Evolutionary conservation across 2,329 filamentous ascomycete genomes (phyloP), one percentile per base, ranked within the genome.

Genomic region (Ophiostoma triangulosporum): DNA sequence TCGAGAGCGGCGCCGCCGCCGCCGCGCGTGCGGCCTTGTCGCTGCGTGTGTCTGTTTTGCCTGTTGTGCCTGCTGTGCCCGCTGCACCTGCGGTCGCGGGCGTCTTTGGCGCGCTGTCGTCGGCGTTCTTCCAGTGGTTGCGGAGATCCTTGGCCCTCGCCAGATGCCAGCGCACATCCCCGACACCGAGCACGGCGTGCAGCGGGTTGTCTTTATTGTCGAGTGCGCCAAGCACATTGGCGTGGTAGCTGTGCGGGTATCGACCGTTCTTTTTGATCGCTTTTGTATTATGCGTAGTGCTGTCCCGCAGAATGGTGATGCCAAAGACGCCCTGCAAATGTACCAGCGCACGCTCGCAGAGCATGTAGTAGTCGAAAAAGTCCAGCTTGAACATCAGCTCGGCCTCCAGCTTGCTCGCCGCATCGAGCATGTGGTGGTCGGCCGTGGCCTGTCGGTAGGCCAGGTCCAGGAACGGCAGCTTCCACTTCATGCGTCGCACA

Each of bases 311-410:
- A 4, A 87, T 69, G 0, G 64, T 63, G 5, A 86, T 71, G 7
- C 76, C 79, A 55, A 81, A 84, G 0, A 86, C 75, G 0, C 73
- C 73, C n/a, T 86, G 73, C 1, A 86, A 68, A 48, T 83, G 76
- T 1, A 86, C 81, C 7, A 88, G 70, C 0, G 82, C 83, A 29
- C 84, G 78, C 66, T 88, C 84, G 6, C 88, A 75, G 33, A 86
- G 73, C 51, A 80, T 78, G 68, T 88, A 88, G 64, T 83, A 88
- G 62, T 88, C 84, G 66, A 85, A 81, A 58, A 88, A 88, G 62
- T 88, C 84, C 7, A 88, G 73, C 64, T 88, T 87, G 70, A 88
- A 88, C 73, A 86, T 86, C 15, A 78, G 73, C 64, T 83, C 79
- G 0, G 76, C 76, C 58, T 77, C 73, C 11, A 64, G 62, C 9